Base-by-base conservation (phyloP, 2,329 filamentous ascomycete species). In the Aureobasidium sp. region DNA sequence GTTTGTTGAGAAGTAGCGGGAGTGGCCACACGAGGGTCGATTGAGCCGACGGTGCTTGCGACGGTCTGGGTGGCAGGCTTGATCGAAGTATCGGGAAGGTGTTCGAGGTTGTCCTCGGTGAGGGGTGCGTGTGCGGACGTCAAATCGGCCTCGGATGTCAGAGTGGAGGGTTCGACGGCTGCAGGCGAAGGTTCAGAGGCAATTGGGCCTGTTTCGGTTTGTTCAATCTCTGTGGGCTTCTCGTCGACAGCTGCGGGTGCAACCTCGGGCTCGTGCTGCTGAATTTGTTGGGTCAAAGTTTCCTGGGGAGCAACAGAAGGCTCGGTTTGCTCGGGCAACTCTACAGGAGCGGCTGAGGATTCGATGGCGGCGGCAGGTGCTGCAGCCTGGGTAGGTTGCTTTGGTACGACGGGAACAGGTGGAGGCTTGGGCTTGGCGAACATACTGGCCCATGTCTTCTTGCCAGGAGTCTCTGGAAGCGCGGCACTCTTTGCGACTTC, bases 51-150 rank as follows among this genome's bases (percentile, higher is more conserved):
- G 56, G 90, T 95, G 78, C 90, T 96, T 59, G 88, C 89, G 59
- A 83, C 87, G 41, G 91, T 96, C 60, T 84, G 86, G 51, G 88
- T 91, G 41, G 84, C 79, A 17, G 85, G 81, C 35, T 88, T 86
- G 54, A 82, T 75, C 38, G 91, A 95, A 53, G 78, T 79, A 71
- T 96, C 90, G 59, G 84, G 85, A 61, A 97, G 79, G 71, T 91
- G 88, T 68, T 95, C 90, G 55, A 97, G 85, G 71, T 97, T 97
- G 62, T 84, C 85, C 73, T 91, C 84, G 24, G 91, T 97, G 60
- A 97, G 79, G 64, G 90, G 83, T 68, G 90, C 88, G 71, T 86
- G 85, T 21, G 88, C 80, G 14, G 87, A 85, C 42, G 79, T 78
- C 40, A 91, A 70, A 24, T 66, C 60, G n/a, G 66, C 63, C 42